Conservation (phyloP, 805 yeast species). For the Clavispora santaluciae region DNA sequence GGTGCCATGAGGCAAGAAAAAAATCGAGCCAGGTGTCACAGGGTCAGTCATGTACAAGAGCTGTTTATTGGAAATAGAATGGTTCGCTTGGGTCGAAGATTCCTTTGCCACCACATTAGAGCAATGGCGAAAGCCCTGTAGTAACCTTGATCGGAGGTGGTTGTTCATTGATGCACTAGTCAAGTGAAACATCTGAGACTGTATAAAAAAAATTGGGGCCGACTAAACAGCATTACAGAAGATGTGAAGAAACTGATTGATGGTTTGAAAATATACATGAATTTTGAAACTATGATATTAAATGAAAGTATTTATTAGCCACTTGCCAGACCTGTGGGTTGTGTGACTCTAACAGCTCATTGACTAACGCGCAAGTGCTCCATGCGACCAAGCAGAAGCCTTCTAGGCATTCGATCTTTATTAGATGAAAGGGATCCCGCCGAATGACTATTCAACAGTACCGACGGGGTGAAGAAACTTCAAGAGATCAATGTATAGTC, state of each 20-base stretch:
- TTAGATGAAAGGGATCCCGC: too few species aligned
- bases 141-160: background rate
- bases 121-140: background rate
- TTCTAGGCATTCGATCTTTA: background rate
- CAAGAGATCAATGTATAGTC: too few species aligned
- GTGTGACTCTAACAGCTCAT: background rate
- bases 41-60: conserved; percentile 74
- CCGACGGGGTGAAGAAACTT: too few species aligned
- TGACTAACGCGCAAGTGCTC: background rate
- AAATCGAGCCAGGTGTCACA: conserved; percentile 84
- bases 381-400: background rate
- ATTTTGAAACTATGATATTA: too few species aligned
- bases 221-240: too few species aligned
- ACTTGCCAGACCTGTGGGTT: background rate
- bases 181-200: background rate
- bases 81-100: conserved; percentile 35
- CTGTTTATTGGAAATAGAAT: conserved; percentile 58
- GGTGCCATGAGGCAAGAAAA: conserved; percentile 91
- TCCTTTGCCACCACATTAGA: conserved; percentile 1
- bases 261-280: too few species aligned
- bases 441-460: too few species aligned
- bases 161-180: background rate
- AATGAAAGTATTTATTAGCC: background rate
- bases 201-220: background rate
- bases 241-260: too few species aligned